Evolutionary conservation across 176 grass and related monocot species (phyloP), one percentile per base, ranked within the genome.

Genomic region (Ampelocalamus luodianensis): DNA sequence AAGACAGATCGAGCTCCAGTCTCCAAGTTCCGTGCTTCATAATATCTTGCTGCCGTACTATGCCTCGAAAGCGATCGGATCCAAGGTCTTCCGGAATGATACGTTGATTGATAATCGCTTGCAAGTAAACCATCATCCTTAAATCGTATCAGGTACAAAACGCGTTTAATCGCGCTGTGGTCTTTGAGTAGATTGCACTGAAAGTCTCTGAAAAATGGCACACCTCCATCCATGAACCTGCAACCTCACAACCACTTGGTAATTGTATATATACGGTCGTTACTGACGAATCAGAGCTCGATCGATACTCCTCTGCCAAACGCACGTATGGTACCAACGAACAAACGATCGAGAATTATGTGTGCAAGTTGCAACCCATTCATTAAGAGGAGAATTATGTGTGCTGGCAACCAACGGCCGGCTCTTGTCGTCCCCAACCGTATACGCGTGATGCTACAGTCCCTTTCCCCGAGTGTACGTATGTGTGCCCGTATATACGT

Each of bases 121-220:
- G 56, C 74, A 88, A 79, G 80, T 45, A 78, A 78, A 88, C 62
- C 10, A 65, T 20, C 37, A 46, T 27, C 10, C 15, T 49, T 37
- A 14, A 36, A 73, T 22, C 78, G 7, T 12, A 5, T 38, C 0
- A 13, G 40, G 20, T 29, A 13, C 65, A 55, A 34, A 32, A 34
- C 49, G 12, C 37, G 55, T 6, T 63, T 27, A 72, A 17, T 46
- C 29, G 45, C 72, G 10, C 72, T 17, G 6, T 17, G n/a, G 34
- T 51, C 46, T 18, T 88, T 84, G 87, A 88, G 87, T 88, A 79
- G 87, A 72, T 79, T 88, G 81, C 81, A 88, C 62, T 88, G 67
- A n/a, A 88, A 77, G 86, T 27, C 74, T 63, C 73, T 32, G 24
- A 10, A 60, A 51, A 74, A 63, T 42, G 10, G 17, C 54, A 16